These are phyloP conservation scores for Citrullus amarus DNA, from an alignment of 306 rosid species.

Conservation along the genomic window DNA sequence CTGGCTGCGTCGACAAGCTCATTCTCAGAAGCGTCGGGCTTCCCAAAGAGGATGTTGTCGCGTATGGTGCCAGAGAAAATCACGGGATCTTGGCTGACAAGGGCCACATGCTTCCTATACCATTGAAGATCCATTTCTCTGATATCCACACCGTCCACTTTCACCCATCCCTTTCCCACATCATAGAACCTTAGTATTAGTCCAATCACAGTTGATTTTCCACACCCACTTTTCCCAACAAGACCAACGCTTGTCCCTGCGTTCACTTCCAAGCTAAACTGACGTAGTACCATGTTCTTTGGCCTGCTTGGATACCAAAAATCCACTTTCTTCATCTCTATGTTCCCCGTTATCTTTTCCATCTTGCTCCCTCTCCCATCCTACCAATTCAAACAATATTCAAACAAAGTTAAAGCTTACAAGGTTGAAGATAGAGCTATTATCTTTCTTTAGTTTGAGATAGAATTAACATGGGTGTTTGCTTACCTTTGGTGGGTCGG, in stretches of 20 bases:
- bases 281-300: conserved; percentile 38
- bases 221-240: conserved; percentile 88
- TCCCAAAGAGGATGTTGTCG: conserved; percentile 70
- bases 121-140: conserved; percentile 65
- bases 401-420: background rate
- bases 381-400: conserved; percentile 13
- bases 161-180: conserved; percentile 57
- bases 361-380: conserved; percentile 21
- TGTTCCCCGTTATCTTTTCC: conserved; percentile 49
- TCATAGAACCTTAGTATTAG: conserved; percentile 76
- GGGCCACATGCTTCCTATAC: conserved; percentile 64
- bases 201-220: conserved; percentile 84
- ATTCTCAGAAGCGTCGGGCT: conserved; percentile 56
- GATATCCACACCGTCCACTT: conserved; percentile 68
- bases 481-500: conserved; percentile 35
- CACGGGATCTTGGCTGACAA: conserved; percentile 94
- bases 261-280: conserved; percentile 71
- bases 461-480: background rate
- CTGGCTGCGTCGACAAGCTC: conserved; percentile 73
- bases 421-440: background rate
- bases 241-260: conserved; percentile 72
- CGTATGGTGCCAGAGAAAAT: conserved; percentile 62
- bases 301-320: conserved; percentile 68
- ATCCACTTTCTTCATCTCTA: conserved; percentile 76
- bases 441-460: no score